A percentile compares a stretch with the other conserved stretches of the same genome.
Evolutionary conservation across 2,329 filamentous ascomycete genomes (phyloP).

Genomic region (Chaetomium sp.): DNA sequence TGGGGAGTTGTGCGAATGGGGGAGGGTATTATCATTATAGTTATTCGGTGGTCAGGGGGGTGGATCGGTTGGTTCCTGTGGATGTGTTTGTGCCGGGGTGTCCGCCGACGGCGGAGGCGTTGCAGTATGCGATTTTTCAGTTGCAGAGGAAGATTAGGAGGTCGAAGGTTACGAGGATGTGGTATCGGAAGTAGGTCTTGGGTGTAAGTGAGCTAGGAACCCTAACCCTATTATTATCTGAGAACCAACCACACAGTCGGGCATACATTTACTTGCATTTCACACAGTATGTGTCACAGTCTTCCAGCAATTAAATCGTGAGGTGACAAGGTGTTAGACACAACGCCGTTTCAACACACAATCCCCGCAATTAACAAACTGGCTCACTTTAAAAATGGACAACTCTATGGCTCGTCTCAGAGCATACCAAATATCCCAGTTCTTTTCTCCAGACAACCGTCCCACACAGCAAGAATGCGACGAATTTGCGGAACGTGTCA

Average conservation of each 20-base stretch:
- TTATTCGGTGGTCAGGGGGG: slow-evolving; percentile 59
- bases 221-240: too few relatives aligned
- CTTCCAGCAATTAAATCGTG: too few relatives aligned
- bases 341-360: too few relatives aligned
- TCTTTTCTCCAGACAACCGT: neutral
- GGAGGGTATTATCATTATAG: slow-evolving; percentile 71
- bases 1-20: slow-evolving; percentile 39
- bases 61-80: slow-evolving; percentile 60
- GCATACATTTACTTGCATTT: too few relatives aligned
- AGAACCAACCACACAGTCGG: too few relatives aligned
- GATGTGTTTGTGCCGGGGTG: slow-evolving; percentile 65
- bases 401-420: neutral
- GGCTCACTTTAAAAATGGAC: neutral
- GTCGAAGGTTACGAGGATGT: slow-evolving; percentile 41
- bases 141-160: slow-evolving; percentile 62
- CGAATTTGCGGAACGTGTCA: neutral
- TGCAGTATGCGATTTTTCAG: slow-evolving; percentile 56
- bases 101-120: slow-evolving; percentile 41
- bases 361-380: neutral
- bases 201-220: too few relatives aligned
- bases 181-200: slow-evolving; percentile 48
- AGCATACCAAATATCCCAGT: neutral
- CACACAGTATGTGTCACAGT: too few relatives aligned
- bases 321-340: too few relatives aligned
- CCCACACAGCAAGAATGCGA: slow-evolving; percentile 1